phyloP scores from a whole-genome alignment of 371 early-diverging fungal species.

The Rhizopus arrhizus region DNA sequence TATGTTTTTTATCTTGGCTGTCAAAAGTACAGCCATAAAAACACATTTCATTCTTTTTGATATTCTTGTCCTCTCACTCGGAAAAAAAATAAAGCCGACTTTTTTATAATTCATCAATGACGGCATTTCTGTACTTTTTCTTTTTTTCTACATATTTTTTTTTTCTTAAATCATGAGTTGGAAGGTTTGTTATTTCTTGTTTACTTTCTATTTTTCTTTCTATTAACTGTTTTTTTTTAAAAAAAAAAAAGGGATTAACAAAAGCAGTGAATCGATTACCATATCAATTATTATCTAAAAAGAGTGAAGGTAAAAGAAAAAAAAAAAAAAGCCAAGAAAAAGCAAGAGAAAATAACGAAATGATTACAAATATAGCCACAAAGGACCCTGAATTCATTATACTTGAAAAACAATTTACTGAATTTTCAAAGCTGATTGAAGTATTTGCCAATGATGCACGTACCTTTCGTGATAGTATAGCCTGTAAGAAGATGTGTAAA shows the following conservation, averaged over 20 bases:
- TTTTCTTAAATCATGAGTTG: slow-evolving; percentile 17
- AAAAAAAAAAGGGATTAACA: slow-evolving; percentile 27
- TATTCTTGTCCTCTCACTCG: not conserved
- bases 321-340: slow-evolving; percentile 17
- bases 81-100: slow-evolving; percentile 1
- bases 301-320: slow-evolving; percentile 43
- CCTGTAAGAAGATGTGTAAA: slow-evolving; percentile 37
- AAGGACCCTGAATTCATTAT: slow-evolving; percentile 69
- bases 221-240: not conserved
- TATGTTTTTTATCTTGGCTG: too few species aligned
- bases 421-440: slow-evolving; percentile 57
- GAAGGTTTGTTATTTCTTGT: slow-evolving; percentile 11
- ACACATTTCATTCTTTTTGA: not conserved
- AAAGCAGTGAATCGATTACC: slow-evolving; percentile 40
- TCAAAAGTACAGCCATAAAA: not conserved
- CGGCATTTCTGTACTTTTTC: slow-evolving; percentile 3
- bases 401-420: slow-evolving; percentile 64
- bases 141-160: not conserved
- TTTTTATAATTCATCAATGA: not conserved
- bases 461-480: slow-evolving; percentile 76
- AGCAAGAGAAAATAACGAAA: not conserved
- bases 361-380: slow-evolving; percentile 49
- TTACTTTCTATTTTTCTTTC: not conserved
- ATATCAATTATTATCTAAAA: slow-evolving; percentile 49
- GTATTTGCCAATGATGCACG: slow-evolving; percentile 67